Base-by-base conservation (phyloP, 1,284 basidiomycete species). In the Malassezia arunalokei region DNA sequence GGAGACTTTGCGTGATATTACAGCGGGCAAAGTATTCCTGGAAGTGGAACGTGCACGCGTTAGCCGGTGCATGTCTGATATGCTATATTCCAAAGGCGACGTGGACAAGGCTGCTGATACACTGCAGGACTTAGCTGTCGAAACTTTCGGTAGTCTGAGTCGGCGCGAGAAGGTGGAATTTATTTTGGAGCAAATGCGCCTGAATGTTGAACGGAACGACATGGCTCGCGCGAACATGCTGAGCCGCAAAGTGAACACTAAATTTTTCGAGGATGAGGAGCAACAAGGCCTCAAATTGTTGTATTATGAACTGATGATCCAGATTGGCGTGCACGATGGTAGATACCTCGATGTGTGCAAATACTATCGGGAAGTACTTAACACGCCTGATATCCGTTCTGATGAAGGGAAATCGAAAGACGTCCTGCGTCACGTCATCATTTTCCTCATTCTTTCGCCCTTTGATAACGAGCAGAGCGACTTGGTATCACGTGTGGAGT, bases 101-200 rank as follows among this genome's bases (percentile, higher is more conserved):
- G 54, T 70, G 15, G 43, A 59, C 51, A 60, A 68, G 47, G 69
- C 70, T 4, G 66, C 69, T 3, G 67, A 71, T 17, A 58, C 60
- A 5, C 79, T 98, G 58, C 86, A 85, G 47, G 94, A 98, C 50
- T 82, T 99, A 0, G 90, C 95, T 76, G 91, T 98, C 40, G 94
- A 99, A 76, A 98, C 94, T 3, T 99, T 96, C 72, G 94, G 90
- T 24, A 89, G 86, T 11, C 96, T 99, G 92, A 88, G 95, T 63
- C 83, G 91, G 59, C 78, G 87, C 65, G 94, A 99, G 76, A 99
- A 99, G 79, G 94, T 88, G 8, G 89, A 96, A 71, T 96, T 99
- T 70, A 87, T 99, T 62, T 77, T 98, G 39, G 92, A 98, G 75
- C 94, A 98, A 75, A 98, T 98, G 90, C 80, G 94, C 47, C 75